Base-by-base conservation (phyloP, 257 asterid species). In the Scutellaria galericulata region DNA sequence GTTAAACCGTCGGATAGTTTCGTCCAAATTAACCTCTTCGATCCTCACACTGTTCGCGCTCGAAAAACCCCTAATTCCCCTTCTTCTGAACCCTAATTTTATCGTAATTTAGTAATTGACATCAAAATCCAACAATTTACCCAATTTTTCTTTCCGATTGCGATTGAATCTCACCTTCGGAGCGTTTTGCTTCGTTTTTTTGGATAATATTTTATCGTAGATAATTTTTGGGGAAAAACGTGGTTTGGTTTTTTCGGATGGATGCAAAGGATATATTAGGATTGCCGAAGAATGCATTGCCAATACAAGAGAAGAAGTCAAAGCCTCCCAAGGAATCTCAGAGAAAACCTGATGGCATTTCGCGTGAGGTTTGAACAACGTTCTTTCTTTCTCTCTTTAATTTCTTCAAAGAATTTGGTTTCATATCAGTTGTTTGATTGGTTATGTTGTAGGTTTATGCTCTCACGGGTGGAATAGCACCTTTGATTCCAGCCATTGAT, bases 261-360 rank as follows among this genome's bases (percentile, higher is more conserved):
- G 99, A 95, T 70, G 99, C 99, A 5, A 95, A 95, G 86, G 99
- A 95, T 72, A 95, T 95, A 5, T 76, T 89, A 72, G 99, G 99
- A 74, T 71, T 95, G 78, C 97, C 99, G 41, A 95, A 92, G 84
- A 85, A 77, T 72, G 52, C 84, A 39, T 77, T 83, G 53, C 67
- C 88, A 14, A 18, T 73, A 20, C 91, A 74, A 45, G 99, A 89
- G 68, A 92, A 90, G 91, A 95, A 95, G 74, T 74, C 97, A 50
- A 88, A 83, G 77, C 89, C 98, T 73, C 96, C 90, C 13, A 95
- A 90, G 81, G 99, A 95, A 76, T 86, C 98, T 81, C 99, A 95
- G 75, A 84, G 96, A 74, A 95, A 95, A 81, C 99, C 98, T 35
- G 99, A 95, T 80, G 99, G 99, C 70, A 87, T 95, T 78, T 95